Evolutionary conservation across 257 asterid species (phyloP).

Genomic region (Plantago elongata): DNA sequence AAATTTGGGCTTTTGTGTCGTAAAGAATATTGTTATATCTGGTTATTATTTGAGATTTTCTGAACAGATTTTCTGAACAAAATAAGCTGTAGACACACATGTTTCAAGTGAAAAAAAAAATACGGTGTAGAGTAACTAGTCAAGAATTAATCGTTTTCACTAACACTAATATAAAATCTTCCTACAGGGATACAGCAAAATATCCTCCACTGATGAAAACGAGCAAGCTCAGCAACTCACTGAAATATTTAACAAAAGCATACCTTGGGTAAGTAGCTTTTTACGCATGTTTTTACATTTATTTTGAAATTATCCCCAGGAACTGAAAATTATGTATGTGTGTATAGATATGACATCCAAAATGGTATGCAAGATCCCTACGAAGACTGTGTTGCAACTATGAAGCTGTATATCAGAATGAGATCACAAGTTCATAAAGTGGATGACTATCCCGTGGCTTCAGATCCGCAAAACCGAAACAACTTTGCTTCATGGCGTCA

Average conservation of each 20-base stretch:
- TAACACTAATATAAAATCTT: conserved; percentile 9
- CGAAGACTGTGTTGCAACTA: conserved; percentile 77
- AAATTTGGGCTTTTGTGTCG: conserved; percentile 3
- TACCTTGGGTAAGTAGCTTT: conserved; percentile 67
- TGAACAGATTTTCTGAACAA: no score
- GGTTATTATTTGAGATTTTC: conserved; percentile 4
- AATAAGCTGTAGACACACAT: neutral
- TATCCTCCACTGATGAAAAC: conserved; percentile 87
- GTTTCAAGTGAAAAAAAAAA: neutral
- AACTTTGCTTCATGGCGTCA: conserved; percentile 68
- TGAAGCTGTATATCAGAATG: conserved; percentile 78
- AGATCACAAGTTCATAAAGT: conserved; percentile 51
- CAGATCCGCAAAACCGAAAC: conserved; percentile 68
- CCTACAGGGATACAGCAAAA: conserved; percentile 72
- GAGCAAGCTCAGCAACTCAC: conserved; percentile 93
- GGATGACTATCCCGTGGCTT: conserved; percentile 59
- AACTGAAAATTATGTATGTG: conserved; percentile 6
- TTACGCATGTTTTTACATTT: neutral
- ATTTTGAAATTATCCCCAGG: neutral
- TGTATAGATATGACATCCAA: conserved; percentile 70
- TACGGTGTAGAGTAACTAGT: neutral
- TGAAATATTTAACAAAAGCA: conserved; percentile 65
- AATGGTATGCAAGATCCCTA: conserved; percentile 78
- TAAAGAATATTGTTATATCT: neutral
- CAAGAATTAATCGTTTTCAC: neutral